Conservation (phyloP, 495 filamentous ascomycete genomes). For the Hypoxylon subgilvum region DNA sequence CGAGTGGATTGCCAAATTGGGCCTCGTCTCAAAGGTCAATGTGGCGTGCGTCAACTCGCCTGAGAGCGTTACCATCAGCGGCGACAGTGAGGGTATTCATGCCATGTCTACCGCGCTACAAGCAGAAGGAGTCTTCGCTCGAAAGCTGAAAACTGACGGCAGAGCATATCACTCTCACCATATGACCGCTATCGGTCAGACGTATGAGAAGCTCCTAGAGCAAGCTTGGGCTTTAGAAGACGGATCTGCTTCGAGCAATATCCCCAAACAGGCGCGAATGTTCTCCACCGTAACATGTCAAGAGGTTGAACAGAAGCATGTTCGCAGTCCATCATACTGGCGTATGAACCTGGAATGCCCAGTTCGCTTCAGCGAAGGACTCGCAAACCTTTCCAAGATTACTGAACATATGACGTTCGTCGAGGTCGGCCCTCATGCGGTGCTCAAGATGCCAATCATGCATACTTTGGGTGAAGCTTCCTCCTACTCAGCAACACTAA, state of each 20-base stretch:
- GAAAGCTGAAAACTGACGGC: conserved; percentile 34
- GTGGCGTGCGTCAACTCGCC: conserved; percentile 61
- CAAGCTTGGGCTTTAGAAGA: too few relatives aligned
- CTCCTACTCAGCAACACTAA: neutral
- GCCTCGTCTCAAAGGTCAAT: conserved; percentile 33
- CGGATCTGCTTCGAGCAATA: too few relatives aligned
- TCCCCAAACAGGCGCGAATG: too few relatives aligned
- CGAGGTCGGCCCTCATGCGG: neutral
- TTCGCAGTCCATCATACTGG: too few relatives aligned
- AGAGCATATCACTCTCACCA: conserved; percentile 56
- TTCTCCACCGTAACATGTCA: too few relatives aligned
- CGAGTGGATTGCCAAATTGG: too few relatives aligned
- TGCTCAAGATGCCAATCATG: neutral
- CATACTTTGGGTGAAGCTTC: neutral
- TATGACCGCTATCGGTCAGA: conserved; percentile 43
- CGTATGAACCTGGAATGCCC: too few relatives aligned
- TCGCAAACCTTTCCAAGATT: too few relatives aligned
- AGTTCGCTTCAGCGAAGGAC: too few relatives aligned
- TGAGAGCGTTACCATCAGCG: conserved; percentile 54
- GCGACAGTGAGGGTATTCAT: conserved; percentile 41
- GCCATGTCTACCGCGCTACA: conserved; percentile 39
- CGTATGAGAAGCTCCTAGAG: neutral
- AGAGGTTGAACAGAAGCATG: too few relatives aligned
- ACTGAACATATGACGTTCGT: neutral
- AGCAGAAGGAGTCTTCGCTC: conserved; percentile 43